phyloP scores from a whole-genome alignment of 768 basidiomycete genomes.

The Sarcodon aspratus region DNA sequence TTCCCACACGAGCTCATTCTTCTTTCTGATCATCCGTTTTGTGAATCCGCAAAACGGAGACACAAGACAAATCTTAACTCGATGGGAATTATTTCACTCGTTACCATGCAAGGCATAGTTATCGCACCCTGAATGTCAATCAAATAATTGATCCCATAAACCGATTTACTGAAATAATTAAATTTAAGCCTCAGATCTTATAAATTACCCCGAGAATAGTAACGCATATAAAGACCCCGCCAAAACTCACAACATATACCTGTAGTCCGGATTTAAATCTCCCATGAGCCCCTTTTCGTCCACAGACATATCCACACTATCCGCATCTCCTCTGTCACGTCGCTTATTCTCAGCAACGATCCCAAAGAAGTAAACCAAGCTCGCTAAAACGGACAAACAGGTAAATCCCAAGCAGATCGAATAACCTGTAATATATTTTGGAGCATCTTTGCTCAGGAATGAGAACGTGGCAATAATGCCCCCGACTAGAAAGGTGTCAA shows the following conservation, averaged over 20 bases:
- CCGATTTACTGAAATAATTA: no score
- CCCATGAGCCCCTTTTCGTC: conserved; percentile 5
- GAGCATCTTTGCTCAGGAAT: conserved; percentile 18
- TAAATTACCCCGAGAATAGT: no score
- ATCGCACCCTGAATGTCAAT: no score
- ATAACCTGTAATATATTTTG: conserved; percentile 13
- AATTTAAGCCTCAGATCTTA: no score
- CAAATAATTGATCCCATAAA: no score
- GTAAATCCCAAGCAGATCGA: conserved; percentile 12
- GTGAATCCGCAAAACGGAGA: no score
- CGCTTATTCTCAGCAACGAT: conserved; percentile 11
- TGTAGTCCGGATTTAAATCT: conserved; percentile 7
- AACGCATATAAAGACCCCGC: no score
- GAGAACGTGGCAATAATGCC: conserved; percentile 17
- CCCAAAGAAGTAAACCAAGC: conserved; percentile 12
- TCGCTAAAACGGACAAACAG: conserved; percentile 11
- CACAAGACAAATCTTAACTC: no score
- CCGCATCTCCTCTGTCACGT: conserved; percentile 2
- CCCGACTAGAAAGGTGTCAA: conserved; percentile 8
- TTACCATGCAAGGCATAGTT: no score
- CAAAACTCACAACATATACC: conserved; percentile 1
- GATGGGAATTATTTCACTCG: no score
- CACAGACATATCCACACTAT: neutral
- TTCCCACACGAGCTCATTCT: no score
- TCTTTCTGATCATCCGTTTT: no score